A percentile compares a stretch with the other conserved stretches of the same genome.
Conservation (phyloP, 495 filamentous ascomycete genomes). For the Penicillium canariense region DNA sequence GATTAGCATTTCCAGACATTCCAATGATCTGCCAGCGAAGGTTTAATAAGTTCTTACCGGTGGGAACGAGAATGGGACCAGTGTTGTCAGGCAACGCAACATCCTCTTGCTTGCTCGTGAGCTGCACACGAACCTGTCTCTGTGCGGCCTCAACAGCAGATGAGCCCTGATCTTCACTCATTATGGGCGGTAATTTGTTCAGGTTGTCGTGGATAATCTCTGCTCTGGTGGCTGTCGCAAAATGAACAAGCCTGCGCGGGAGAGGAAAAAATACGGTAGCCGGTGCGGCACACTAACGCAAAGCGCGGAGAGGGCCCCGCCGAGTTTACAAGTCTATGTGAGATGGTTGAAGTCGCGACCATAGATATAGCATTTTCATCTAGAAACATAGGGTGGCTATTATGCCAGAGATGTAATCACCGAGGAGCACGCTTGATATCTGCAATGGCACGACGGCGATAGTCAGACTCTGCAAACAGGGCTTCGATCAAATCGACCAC, state of each 20-base stretch:
- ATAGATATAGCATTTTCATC: too few species aligned
- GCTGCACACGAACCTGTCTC: constrained; percentile 59
- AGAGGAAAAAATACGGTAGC: constrained; percentile 49
- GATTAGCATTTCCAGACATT: constrained; percentile 11
- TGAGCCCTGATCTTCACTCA: constrained; percentile 31
- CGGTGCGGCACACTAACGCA: constrained; percentile 46
- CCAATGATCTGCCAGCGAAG: background rate
- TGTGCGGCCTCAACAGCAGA: constrained; percentile 33
- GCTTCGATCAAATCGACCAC: constrained; percentile 83
- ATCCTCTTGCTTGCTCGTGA: constrained; percentile 57
- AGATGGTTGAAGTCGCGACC: too few species aligned
- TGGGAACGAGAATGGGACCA: constrained; percentile 62
- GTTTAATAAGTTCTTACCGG: constrained; percentile 46
- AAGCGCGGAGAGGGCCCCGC: constrained; percentile 38
- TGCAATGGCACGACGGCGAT: constrained; percentile 70
- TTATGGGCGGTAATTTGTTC: constrained; percentile 21
- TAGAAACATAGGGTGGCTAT: background rate
- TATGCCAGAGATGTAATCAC: constrained; percentile 2
- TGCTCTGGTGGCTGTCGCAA: constrained; percentile 31
- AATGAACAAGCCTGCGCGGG: constrained; percentile 28
- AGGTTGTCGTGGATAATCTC: constrained; percentile 14
- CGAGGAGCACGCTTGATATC: constrained; percentile 62
- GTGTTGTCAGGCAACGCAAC: constrained; percentile 60
- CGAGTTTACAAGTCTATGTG: constrained; percentile 21
- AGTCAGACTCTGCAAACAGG: constrained; percentile 84